Evolutionary conservation across 108 stramenopile species (phyloP), one percentile per base, ranked within the genome.

Genomic region (Cyclotella cryptica): DNA sequence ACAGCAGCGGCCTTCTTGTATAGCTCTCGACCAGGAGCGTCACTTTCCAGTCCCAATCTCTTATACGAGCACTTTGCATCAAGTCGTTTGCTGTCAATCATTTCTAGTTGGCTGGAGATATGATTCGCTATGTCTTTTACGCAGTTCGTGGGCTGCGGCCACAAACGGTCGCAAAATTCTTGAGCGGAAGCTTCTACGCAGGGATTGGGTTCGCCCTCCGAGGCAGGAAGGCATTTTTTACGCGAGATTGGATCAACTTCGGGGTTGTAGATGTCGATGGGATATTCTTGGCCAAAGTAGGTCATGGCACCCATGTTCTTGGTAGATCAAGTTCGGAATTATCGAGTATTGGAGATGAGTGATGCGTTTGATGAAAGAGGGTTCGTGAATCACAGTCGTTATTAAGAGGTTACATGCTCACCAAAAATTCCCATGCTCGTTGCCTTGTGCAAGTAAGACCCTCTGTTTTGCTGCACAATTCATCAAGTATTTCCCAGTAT

Each of bases 191-290:
- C 30, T 64, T 71, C 57, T 8, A 85, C 17, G 46, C 70, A 71
- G 39, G 46, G 22, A 51, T 78, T 66, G 13, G 55, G 11, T 42
- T 43, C 68, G 18, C 39, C 69, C 6, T 65, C 35, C 26, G 15
- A 40, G 27, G 40, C 69, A 22, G 76, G 54, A 24, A 35, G 30
- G 17, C 75, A 83, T 54, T 72, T 55, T 59, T 67, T 60, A 11
- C 72, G 71, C 12, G 72, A 46, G 8, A 60, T 67, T n/a, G 80
- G 77, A 63, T 75, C 80, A 17, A 85, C 84, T 35, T 39, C 54
- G 61, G 80, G 80, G 57, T 84, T 87, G 79, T 76, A 84, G 47
- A 84, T 61, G 24, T 81, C 83, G 10, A 87, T 81, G 3, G 78
- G 52, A 63, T 76, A 84, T 62, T 73, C 61, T 44, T 77, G 46